Base-by-base conservation (phyloP, 495 filamentous ascomycete species). In the Aspergillus carlsbadensis region DNA sequence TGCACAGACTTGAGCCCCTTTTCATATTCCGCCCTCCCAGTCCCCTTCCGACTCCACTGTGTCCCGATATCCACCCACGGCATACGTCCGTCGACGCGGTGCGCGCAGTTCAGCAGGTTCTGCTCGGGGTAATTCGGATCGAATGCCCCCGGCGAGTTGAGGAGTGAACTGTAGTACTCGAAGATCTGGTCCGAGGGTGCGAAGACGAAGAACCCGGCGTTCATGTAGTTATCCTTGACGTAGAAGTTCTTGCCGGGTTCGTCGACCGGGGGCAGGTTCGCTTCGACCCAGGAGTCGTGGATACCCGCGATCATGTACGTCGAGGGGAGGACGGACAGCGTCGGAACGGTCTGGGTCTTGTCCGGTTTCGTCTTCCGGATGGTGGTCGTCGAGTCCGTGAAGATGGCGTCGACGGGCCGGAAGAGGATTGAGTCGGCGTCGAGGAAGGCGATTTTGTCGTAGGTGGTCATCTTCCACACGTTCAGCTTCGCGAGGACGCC, bases 401-500 rank as follows among this genome's bases (percentile, higher is more conserved):
- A 29, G 26, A 29, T 29, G 3, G 4, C 26, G 26, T 29, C 26
- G 26, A 29, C 26, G 26, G 26, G 26, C 8, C 34, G 47, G 15
- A 51, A 51, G 10, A 51, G 26, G 26, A 51, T 29, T 8, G 26
- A 29, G 26, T 29, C 26, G 26, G 26, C 26, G 26, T 29, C 26
- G 26, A 29, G 26, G 26, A 29, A 29, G 26, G 26, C 26, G 26
- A 29, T 29, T 8, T 29, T 29, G 26, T 29, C 26, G 26, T 35
- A 51, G 24, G 15, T 51, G 24, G 31, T 51, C 47, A 51, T 51
- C 47, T 51, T 29, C 47, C 47, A 51, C 47, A 51, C 29, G 47
- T 34, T 29, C 17, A 51, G 47, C 20, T 51, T 51, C 7, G 47
- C 36, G 29, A 51, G 34, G 24, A 51, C 36, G 15, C 36, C 29